A percentile compares a stretch with the other conserved stretches of the same genome.
These are phyloP conservation scores for Tetraselmis striata DNA, from an alignment of 139 green algal species.

Conservation along the genomic window DNA sequence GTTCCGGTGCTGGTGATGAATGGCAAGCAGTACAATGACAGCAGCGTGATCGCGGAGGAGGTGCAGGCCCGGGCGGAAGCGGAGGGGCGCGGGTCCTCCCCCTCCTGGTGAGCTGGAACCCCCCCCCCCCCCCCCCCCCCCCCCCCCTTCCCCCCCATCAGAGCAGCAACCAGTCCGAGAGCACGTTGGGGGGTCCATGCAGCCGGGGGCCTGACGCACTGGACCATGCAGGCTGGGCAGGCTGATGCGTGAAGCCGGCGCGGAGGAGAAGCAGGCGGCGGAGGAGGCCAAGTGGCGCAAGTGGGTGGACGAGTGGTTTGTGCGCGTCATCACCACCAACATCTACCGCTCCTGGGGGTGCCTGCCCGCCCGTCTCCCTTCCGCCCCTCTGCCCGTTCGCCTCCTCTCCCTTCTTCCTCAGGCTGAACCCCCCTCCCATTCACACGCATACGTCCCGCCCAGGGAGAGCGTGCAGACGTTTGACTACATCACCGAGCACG, in stretches of 20 bases:
- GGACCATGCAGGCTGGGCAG: neutral
- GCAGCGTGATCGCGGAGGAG: constrained; percentile 49
- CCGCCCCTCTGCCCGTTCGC: too few species aligned
- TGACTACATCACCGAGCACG: constrained; percentile 48
- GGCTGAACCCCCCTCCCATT: neutral
- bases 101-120: neutral
- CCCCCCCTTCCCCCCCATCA: neutral
- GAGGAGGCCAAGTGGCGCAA: constrained; percentile 71
- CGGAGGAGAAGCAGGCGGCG: constrained; percentile 5
- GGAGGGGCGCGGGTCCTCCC: neutral
- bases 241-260: neutral
- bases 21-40: constrained; percentile 75
- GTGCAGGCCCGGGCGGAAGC: constrained; percentile 1
- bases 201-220: too few species aligned
- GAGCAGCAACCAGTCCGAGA: too few species aligned
- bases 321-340: constrained; percentile 88
- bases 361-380: constrained; percentile 19
- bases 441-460: too few species aligned
- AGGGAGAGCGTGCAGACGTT: constrained; percentile 24
- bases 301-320: constrained; percentile 90
- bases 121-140: neutral
- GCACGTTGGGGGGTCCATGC: too few species aligned
- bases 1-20: constrained; percentile 81
- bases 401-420: too few species aligned
- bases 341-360: constrained; percentile 88